Base-by-base conservation (phyloP, 2,329 filamentous ascomycete genomes). In the Exophiala viscosa region DNA sequence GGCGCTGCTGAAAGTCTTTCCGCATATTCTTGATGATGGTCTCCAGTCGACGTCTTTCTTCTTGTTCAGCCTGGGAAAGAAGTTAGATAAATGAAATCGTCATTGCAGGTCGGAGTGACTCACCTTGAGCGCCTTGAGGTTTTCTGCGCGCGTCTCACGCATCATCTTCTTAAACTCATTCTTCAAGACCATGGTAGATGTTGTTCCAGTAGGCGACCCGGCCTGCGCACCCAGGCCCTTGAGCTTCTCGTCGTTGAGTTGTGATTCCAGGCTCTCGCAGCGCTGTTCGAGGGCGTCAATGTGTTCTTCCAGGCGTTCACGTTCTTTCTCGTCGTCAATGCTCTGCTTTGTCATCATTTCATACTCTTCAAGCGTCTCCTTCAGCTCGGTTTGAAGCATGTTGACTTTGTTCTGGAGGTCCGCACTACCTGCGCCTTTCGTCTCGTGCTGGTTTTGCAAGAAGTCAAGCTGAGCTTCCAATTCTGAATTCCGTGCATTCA, bases 91-190 rank as follows among this genome's bases (percentile, higher is more conserved):
- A 39, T 9, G 14, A 20, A 18, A 15, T 48, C 11, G 17, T 35
- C 18, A n/a, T n/a, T 46, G 20, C 23, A 28, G 47, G 15, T 38
- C 31, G 50, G 8, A 34, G 17, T 53, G 47, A 41, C 81, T 72
- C 69, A 88, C 85, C 73, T 81, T 82, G 51, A 88, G 65, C 54
- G 78, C 73, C 70, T 79, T 85, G 63, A 83, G 72, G 56, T 80
- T 84, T 67, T 89, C 86, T 1, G 77, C 75, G 56, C 85, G 80
- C 43, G 83, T 83, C 64, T 88, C 85, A 58, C 84, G 78, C 85
- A 88, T 88, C 85, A 88, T 88, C 73, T 86, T 88, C 74, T 87
- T 87, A 66, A 89, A 89, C 67, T 89, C 86, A 57, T 84, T 84
- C 69, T 84, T 83, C 64, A 89, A 65, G 36, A 88, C 83, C 69